These are phyloP conservation scores for Phoma herbarum DNA, from an alignment of 2,329 filamentous ascomycete genomes.

Conservation along the genomic window DNA sequence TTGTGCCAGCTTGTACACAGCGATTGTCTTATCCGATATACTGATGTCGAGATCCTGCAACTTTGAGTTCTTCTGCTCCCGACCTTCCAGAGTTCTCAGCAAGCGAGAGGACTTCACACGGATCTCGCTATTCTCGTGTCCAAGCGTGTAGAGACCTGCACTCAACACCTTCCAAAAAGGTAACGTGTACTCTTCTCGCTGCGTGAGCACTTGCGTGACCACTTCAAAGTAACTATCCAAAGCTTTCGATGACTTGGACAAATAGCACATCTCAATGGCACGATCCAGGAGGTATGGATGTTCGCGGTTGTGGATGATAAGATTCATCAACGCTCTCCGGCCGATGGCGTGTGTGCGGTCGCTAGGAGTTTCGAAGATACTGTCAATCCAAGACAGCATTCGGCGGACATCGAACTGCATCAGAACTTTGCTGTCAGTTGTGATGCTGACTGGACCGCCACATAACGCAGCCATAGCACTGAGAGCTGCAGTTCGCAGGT, in stretches of 20 bases:
- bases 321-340: slow-evolving; percentile 83
- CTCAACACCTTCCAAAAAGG: slow-evolving; percentile 92
- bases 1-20: slow-evolving; percentile 96
- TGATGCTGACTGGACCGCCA: slow-evolving; percentile 81
- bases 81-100: slow-evolving; percentile 81
- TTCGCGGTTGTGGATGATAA: slow-evolving; percentile 90
- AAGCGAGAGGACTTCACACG: slow-evolving; percentile 86
- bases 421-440: slow-evolving; percentile 84
- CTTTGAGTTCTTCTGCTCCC: slow-evolving; percentile 85
- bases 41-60: slow-evolving; percentile 98
- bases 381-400: slow-evolving; percentile 94
- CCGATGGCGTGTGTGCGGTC: slow-evolving; percentile 93
- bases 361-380: slow-evolving; percentile 90
- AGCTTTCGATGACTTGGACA: slow-evolving; percentile 80
- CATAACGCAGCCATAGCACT: slow-evolving; percentile 96
- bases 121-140: slow-evolving; percentile 89
- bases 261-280: slow-evolving; percentile 90
- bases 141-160: slow-evolving; percentile 88
- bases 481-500: slow-evolving; percentile 86
- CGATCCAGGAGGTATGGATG: slow-evolving; percentile 86
- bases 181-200: slow-evolving; percentile 81
- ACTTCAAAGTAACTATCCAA: slow-evolving; percentile 96
- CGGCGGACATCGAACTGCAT: slow-evolving; percentile 91
- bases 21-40: slow-evolving; percentile 97
- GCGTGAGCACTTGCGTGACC: slow-evolving; percentile 84